Evolutionary conservation across 805 yeast genomes (phyloP).

Genomic region (Yarrowia osloensis): DNA sequence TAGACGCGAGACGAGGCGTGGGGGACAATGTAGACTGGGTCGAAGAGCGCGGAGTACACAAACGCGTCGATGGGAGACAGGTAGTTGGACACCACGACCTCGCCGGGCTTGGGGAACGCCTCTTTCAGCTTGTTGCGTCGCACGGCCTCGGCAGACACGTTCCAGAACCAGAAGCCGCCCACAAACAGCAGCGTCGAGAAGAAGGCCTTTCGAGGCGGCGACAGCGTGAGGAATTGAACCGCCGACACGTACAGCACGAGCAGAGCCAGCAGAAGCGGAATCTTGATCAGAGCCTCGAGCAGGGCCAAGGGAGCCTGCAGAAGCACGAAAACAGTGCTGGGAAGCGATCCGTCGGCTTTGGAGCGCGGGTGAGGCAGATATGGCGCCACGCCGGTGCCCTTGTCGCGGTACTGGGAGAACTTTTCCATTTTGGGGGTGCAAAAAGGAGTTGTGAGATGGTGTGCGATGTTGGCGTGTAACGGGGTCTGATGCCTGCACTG

Average conservation of each 20-base stretch:
- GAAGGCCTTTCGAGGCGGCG: background rate
- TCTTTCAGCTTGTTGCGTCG: slow-evolving; percentile 14
- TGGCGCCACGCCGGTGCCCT: slow-evolving; percentile 92
- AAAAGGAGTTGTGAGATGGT: background rate
- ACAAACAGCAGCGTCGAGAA: background rate
- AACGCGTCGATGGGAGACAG: slow-evolving; percentile 61
- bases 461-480: background rate
- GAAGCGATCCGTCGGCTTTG: slow-evolving; percentile 15
- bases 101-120: slow-evolving; percentile 48
- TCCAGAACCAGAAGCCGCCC: slow-evolving; percentile 25
- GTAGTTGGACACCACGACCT: slow-evolving; percentile 58
- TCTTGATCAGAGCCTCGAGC: slow-evolving; percentile 3
- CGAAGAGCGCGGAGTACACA: slow-evolving; percentile 39
- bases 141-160: slow-evolving; percentile 19
- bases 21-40: slow-evolving; percentile 47
- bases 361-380: slow-evolving; percentile 57
- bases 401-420: slow-evolving; percentile 81
- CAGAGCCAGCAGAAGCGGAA: slow-evolving; percentile 32
- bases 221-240: background rate
- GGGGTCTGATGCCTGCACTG: background rate
- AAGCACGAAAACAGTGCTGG: background rate
- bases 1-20: slow-evolving; percentile 34
- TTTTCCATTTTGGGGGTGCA: slow-evolving; percentile 60
- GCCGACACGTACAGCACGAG: background rate
- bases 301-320: slow-evolving; percentile 8